A percentile compares a stretch with the other conserved stretches of the same genome.
Evolutionary conservation across 2,329 filamentous ascomycete genomes (phyloP).

Genomic region (Diplocarpon rosae): DNA sequence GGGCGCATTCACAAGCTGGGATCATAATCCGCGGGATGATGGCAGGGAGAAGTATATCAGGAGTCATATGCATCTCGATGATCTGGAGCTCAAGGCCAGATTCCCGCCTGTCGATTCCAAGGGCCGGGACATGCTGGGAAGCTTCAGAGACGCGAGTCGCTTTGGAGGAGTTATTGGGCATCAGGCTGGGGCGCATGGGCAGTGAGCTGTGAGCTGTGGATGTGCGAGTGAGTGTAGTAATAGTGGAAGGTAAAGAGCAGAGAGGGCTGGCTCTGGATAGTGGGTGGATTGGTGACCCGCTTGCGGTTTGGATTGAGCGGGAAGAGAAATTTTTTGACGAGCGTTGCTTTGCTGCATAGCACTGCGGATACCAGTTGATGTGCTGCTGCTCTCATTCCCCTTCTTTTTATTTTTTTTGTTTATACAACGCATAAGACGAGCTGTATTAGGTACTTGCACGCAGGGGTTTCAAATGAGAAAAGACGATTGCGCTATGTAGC

Average conservation of each 20-base stretch:
- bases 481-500: no score
- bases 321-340: no score
- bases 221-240: background rate
- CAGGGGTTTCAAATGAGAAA: no score
- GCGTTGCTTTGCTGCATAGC: no score
- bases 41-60: slow-evolving; percentile 72
- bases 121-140: slow-evolving; percentile 12
- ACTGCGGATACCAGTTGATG: no score
- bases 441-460: no score
- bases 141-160: background rate
- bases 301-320: no score
- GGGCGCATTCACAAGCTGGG: slow-evolving; percentile 73
- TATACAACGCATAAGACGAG: no score
- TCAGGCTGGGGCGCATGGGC: slow-evolving; percentile 13
- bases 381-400: no score
- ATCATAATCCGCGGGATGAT: slow-evolving; percentile 66
- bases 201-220: slow-evolving; percentile 3
- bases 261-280: no score
- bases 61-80: slow-evolving; percentile 68
- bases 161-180: slow-evolving; percentile 6
- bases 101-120: slow-evolving; percentile 52
- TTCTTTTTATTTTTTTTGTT: no score
- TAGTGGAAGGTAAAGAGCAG: background rate
- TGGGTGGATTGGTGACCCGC: no score
- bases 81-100: slow-evolving; percentile 65